Evolutionary conservation across 192 early-diverging fungal species (phyloP), one percentile per base, ranked within the genome.

Genomic region (Gonapodya prolifera): DNA sequence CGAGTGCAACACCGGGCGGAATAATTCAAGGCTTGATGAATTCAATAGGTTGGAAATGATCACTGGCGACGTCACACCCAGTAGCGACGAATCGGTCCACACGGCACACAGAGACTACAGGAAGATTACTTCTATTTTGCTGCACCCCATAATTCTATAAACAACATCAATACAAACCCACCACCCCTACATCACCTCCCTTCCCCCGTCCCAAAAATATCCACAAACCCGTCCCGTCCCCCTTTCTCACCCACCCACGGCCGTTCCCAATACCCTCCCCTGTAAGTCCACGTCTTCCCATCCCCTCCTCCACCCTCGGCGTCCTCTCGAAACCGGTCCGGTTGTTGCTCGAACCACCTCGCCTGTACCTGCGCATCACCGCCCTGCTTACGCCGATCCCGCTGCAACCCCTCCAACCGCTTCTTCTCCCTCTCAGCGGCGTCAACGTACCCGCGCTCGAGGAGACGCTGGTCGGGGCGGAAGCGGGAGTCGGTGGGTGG

Each of bases 151-250:
- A n/a, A n/a, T n/a, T n/a, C n/a, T n/a, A n/a, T n/a, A n/a, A n/a
- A n/a, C n/a, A n/a, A n/a, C n/a, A n/a, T n/a, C n/a, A n/a, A n/a
- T n/a, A n/a, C n/a, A n/a, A n/a, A n/a, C n/a, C n/a, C n/a, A n/a
- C n/a, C n/a, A n/a, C n/a, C n/a, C n/a, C n/a, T n/a, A n/a, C n/a
- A n/a, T n/a, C n/a, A n/a, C n/a, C n/a, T n/a, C n/a, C n/a, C n/a
- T n/a, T n/a, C n/a, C n/a, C n/a, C n/a, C n/a, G n/a, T n/a, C n/a
- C n/a, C 69, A 69, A 0, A 28, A 69, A 69, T 75, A 23, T 75
- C 74, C 23, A 23, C 17, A 23, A 75, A 75, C 30, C 17, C 75
- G 33, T 78, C 80, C n/a, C n/a, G n/a, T 0, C 80, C 13, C 0
- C 2, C 8, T 17, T n/a, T n/a, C n/a, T n/a, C 45, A 8, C 23